Conservation (phyloP, 768 basidiomycete species). For the Lentinula boryana region DNA sequence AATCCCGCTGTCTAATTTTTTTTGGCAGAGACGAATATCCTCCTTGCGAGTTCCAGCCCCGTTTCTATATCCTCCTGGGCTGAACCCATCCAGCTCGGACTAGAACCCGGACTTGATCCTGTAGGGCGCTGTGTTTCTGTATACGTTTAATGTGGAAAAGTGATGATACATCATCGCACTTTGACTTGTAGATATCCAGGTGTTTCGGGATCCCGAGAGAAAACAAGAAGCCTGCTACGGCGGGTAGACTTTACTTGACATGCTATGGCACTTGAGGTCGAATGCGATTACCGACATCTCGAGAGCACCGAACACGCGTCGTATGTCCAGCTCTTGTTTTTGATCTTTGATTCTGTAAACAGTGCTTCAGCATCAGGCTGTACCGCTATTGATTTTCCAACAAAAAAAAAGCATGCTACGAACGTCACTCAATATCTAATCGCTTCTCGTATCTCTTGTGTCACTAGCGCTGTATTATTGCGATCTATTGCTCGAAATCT, state of each 20-base stretch:
- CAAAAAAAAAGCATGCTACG: conserved; percentile 13
- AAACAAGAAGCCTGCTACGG: conserved; percentile 38
- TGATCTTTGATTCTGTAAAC: conserved; percentile 37
- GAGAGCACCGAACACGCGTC: conserved; percentile 46
- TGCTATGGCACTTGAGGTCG: conserved; percentile 33
- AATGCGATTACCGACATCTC: conserved; percentile 37
- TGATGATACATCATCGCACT: conserved; percentile 31
- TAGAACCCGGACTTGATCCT: neutral
- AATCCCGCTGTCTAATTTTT: neutral
- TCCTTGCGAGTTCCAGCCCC: neutral
- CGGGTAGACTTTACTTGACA: conserved; percentile 43
- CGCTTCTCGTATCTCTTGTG: conserved; percentile 40
- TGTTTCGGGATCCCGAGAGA: conserved; percentile 28
- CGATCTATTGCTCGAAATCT: conserved; percentile 22
- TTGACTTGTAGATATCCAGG: conserved; percentile 1
- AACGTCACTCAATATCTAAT: conserved; percentile 48
- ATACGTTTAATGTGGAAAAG: conserved; percentile 35
- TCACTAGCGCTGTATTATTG: conserved; percentile 32
- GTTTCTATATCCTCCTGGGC: neutral
- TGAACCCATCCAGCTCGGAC: neutral
- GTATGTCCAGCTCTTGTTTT: conserved; percentile 39
- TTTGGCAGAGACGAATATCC: neutral
- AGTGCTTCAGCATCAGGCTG: neutral
- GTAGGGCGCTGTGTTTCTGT: conserved; percentile 16
- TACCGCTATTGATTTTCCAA: neutral